These are phyloP conservation scores for Cyclanthera cordifolia DNA, from an alignment of 306 rosid species.

Conservation along the genomic window DNA sequence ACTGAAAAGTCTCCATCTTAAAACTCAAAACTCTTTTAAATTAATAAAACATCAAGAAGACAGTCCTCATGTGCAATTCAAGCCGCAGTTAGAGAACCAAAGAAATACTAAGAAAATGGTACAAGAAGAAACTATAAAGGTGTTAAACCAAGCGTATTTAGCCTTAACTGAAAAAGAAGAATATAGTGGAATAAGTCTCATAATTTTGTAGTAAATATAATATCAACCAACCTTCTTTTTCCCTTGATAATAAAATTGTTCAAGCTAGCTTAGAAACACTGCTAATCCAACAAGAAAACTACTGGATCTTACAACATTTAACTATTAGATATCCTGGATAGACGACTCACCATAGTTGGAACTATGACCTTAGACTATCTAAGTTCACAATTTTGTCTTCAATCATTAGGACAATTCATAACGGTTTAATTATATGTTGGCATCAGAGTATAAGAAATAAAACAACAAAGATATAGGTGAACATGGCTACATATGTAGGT, in stretches of 20 bases:
- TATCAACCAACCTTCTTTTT: background rate
- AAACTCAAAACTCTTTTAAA: background rate
- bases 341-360: background rate
- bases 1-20: background rate
- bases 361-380: background rate
- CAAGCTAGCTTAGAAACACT: background rate
- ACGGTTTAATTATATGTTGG: background rate
- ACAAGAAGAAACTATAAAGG: background rate
- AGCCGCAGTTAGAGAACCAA: background rate
- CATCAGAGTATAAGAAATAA: background rate
- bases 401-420: background rate
- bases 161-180: background rate
- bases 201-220: background rate
- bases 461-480: background rate
- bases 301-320: background rate
- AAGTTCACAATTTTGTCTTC: background rate
- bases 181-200: background rate
- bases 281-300: background rate
- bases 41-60: background rate
- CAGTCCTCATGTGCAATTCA: background rate
- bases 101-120: background rate
- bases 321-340: background rate
- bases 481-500: background rate
- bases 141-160: background rate
- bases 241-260: background rate